Base-by-base conservation (phyloP, 305 asterid genomes). In the Fraxinus nigra region DNA sequence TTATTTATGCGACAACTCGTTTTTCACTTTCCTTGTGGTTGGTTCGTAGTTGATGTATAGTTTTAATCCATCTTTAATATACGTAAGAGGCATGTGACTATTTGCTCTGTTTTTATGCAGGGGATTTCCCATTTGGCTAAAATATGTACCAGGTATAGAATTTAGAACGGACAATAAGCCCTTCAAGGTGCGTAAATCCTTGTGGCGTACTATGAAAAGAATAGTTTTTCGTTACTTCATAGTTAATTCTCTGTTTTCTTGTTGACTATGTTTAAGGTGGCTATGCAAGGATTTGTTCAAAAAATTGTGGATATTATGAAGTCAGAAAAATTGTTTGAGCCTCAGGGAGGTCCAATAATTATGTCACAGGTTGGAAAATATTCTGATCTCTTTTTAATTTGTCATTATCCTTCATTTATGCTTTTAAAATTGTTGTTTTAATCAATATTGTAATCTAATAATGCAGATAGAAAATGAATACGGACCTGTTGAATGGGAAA, bases 321-420 rank as follows among this genome's bases (percentile, higher is more conserved):
- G 90, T 87, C 96, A 20, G 96, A 94, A 79, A 86, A 78, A 1
- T 54, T 95, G 85, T 95, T 92, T 82, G 97, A 94, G 89, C 91
- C 99, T 34, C 99, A 95, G 59, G 99, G 99, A 88, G 98, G 99
- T 72, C 97, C 99, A 18, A 93, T 95, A 11, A 94, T 95, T 32
- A 87, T 95, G 88, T 91, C 98, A 20, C 99, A 95, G 98, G 99
- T 92, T 22, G 8, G 80, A 38, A 56, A 26, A 3, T 18, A 30
- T 13, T 30, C 14, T 51, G 40, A 72, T 75, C 32, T 9, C 5
- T 22, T 28, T 73, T 56, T 30, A 56, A 56, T 18, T 65, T 46
- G 9, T 26, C 3, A 13, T 37, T 10, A 5, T 3, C 54, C 33
- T 33, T 14, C 40, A 6, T 30, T 56, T 32, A 32, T 70, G n/a